phyloP scores from a whole-genome alignment of 1,284 basidiomycete genomes.

The Entoloma clypeatum region DNA sequence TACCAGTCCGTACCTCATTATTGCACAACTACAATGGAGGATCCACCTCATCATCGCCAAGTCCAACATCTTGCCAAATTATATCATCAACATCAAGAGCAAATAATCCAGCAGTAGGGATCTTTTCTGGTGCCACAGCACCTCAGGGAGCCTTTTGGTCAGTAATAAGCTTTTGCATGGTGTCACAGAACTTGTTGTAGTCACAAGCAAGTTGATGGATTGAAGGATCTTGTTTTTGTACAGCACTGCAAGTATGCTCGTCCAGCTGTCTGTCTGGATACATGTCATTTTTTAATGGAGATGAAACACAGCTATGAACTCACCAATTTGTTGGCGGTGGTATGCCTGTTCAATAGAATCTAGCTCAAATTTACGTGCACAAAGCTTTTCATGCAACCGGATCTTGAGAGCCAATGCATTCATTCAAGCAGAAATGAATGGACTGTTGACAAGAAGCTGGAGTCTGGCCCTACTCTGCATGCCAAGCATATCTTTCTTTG shows the following conservation, averaged over 20 bases:
- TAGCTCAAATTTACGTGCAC: background rate
- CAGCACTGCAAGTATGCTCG: slow-evolving; percentile 2
- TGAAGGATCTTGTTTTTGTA: slow-evolving; percentile 2
- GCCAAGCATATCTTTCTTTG: background rate
- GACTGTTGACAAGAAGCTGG: background rate
- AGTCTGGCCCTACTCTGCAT: background rate
- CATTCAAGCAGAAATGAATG: background rate
- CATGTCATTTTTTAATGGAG: background rate
- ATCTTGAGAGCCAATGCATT: background rate
- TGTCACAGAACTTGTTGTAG: slow-evolving; percentile 5
- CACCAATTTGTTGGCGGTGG: background rate
- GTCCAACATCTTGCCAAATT: slow-evolving; percentile 28
- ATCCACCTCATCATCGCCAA: slow-evolving; percentile 16
- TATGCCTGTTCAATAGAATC: background rate
- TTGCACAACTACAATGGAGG: slow-evolving; percentile 22
- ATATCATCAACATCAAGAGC: slow-evolving; percentile 26
- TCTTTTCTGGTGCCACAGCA: slow-evolving; percentile 8
- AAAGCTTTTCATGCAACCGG: background rate
- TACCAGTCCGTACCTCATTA: slow-evolving; percentile 18
- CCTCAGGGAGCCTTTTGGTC: slow-evolving; percentile 9
- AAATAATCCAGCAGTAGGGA: slow-evolving; percentile 19
- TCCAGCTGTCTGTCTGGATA: slow-evolving; percentile 2
- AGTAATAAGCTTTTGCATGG: slow-evolving; percentile 5
- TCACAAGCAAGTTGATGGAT: slow-evolving; percentile 1
- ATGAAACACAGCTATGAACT: background rate